Evolutionary conservation across 768 basidiomycete species (phyloP), one percentile per base, ranked within the genome.

Genomic region (Lyophyllum atratum): DNA sequence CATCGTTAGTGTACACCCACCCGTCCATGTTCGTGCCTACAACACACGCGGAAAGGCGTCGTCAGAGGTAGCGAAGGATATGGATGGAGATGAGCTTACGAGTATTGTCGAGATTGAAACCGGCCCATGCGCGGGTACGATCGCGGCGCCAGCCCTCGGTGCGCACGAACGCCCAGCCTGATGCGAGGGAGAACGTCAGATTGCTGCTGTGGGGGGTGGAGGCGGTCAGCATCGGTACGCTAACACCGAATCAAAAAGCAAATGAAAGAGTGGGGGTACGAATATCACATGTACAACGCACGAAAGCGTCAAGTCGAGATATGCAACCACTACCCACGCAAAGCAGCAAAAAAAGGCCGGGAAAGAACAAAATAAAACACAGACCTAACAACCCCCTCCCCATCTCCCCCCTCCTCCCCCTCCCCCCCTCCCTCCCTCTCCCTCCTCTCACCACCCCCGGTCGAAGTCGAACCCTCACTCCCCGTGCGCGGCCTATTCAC

Each of bases 1-100:
- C 73, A 56, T 92, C 90, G 59, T 90, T 89, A 8, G 87, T 87
- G 64, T 93, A 93, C 14, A 89, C 83, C 90, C 92, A 93, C 3
- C 90, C 92, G 63, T 84, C 89, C 86, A 50, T 24, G 6, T 50
- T 28, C 12, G 52, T 37, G 26, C 45, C 49, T 51, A 31, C 17
- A n/a, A n/a, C n/a, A n/a, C n/a, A n/a, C n/a, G n/a, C n/a, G n/a
- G n/a, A n/a, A n/a, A n/a, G n/a, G n/a, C n/a, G n/a, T n/a, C n/a
- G n/a, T n/a, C n/a, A n/a, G n/a, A n/a, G n/a, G n/a, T n/a, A n/a
- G n/a, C n/a, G n/a, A n/a, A n/a, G n/a, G n/a, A n/a, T n/a, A n/a
- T n/a, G n/a, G n/a, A n/a, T n/a, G n/a, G n/a, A n/a, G n/a, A 14
- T 17, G 24, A 14, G 5, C 52, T 34, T 21, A 53, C 19, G 12